phyloP scores from a whole-genome alignment of 768 basidiomycete genomes.

The Peribolospora baueri region DNA sequence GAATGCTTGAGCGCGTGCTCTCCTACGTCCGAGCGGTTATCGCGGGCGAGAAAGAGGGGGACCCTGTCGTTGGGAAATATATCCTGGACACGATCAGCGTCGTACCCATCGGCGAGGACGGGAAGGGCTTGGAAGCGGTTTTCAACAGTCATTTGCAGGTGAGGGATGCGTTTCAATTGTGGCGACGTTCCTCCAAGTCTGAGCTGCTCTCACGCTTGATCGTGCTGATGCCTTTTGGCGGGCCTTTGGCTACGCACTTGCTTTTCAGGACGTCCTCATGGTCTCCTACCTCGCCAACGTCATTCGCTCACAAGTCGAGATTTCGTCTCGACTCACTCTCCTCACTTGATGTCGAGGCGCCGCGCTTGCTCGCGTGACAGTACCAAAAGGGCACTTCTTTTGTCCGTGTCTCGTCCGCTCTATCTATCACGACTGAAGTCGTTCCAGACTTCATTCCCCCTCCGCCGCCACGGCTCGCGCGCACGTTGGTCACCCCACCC shows the following conservation, averaged over 20 bases:
- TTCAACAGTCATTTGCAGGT: conserved; percentile 61
- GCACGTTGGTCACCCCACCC: too few species aligned
- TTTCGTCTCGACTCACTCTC: conserved; percentile 64
- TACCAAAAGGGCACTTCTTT: too few species aligned
- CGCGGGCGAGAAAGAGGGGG: conserved; percentile 49
- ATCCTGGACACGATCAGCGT: conserved; percentile 56
- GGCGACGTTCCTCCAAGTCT: neutral
- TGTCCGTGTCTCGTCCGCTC: too few species aligned
- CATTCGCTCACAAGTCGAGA: conserved; percentile 76
- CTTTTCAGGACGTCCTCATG: conserved; percentile 60
- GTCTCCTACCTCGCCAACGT: conserved; percentile 83
- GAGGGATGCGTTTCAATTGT: conserved; percentile 4
- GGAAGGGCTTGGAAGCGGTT: conserved; percentile 25
- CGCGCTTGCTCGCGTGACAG: too few species aligned
- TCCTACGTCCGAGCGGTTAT: conserved; percentile 60
- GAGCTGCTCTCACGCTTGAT: neutral
- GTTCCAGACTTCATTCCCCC: too few species aligned
- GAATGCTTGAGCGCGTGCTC: conserved; percentile 65
- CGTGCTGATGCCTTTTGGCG: conserved; percentile 10
- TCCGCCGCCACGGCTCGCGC: too few species aligned
- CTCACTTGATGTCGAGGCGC: conserved; percentile 19
- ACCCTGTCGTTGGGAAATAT: conserved; percentile 68
- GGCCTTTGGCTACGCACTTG: neutral
- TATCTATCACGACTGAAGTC: too few species aligned
- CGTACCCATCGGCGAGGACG: conserved; percentile 42